phyloP scores from a whole-genome alignment of 805 yeast genomes.

The Candida caryicola region DNA sequence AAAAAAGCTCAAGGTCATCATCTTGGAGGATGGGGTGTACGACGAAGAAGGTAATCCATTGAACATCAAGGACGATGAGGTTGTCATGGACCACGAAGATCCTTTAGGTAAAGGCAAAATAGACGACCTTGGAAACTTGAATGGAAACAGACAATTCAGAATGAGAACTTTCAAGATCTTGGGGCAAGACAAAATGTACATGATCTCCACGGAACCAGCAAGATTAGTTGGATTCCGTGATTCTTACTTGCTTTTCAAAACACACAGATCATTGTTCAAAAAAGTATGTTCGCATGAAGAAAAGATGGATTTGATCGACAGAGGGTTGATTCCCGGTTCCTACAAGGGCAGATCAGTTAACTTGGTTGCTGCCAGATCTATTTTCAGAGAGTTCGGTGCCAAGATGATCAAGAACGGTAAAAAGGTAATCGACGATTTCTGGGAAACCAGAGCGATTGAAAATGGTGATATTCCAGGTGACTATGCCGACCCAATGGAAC shows the following conservation, averaged over 20 bases:
- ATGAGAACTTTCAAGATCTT: slow-evolving; percentile 63
- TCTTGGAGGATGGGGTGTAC: slow-evolving; percentile 41
- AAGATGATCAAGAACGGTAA: slow-evolving; percentile 76
- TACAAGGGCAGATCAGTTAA: slow-evolving; percentile 89
- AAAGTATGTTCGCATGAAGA: slow-evolving; percentile 71
- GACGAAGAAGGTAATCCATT: slow-evolving; percentile 71
- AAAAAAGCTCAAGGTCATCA: slow-evolving; percentile 37
- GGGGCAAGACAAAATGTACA: slow-evolving; percentile 70
- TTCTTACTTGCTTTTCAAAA: slow-evolving; percentile 83
- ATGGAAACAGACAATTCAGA: slow-evolving; percentile 72
- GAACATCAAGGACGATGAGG: slow-evolving; percentile 70
- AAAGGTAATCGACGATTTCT: slow-evolving; percentile 83
- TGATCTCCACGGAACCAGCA: slow-evolving; percentile 96
- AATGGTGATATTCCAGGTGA: slow-evolving; percentile 72
- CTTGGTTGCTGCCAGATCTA: slow-evolving; percentile 84
- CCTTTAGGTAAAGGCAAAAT: slow-evolving; percentile 76
- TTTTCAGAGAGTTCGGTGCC: slow-evolving; percentile 90
- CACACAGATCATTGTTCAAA: slow-evolving; percentile 74
- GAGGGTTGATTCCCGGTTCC: slow-evolving; percentile 81
- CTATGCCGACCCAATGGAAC: slow-evolving; percentile 64
- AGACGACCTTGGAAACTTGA: slow-evolving; percentile 60
- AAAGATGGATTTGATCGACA: slow-evolving; percentile 75
- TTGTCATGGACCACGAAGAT: slow-evolving; percentile 66
- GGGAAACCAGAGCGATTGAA: slow-evolving; percentile 58
- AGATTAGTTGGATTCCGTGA: slow-evolving; percentile 92